Evolutionary conservation across 208 protist genomes (phyloP).

Genomic region (Kentomonas sorsogonicus): DNA sequence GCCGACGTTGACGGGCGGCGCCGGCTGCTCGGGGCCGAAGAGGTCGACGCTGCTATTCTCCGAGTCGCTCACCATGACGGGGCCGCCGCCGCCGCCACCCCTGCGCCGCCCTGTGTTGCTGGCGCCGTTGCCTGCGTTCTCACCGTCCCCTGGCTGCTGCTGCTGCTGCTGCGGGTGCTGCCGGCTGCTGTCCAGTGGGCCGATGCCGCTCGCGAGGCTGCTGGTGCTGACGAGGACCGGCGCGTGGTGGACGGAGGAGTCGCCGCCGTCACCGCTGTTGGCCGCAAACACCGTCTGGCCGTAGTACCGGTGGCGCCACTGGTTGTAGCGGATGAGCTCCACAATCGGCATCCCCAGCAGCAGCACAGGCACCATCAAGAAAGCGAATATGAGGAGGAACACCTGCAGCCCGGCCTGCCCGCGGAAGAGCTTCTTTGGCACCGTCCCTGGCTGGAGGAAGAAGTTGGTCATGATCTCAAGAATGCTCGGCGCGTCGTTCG

Average conservation of each 20-base stretch:
- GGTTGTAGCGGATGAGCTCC: conserved; percentile 18
- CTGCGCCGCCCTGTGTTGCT: too few relatives aligned
- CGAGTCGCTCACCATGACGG: too few relatives aligned
- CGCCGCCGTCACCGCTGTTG: not conserved
- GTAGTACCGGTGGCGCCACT: too few relatives aligned
- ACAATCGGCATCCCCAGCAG: conserved; percentile 81
- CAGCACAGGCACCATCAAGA: conserved; percentile 85
- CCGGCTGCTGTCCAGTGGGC: too few relatives aligned
- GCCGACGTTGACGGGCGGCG: conserved; percentile 11
- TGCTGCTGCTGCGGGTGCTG: too few relatives aligned
- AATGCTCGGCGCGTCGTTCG: conserved; percentile 65
- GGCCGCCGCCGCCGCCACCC: too few relatives aligned
- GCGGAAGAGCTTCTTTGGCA: conserved; percentile 28
- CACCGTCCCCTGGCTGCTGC: too few relatives aligned
- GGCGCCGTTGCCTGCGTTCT: too few relatives aligned
- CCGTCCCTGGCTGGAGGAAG: conserved; percentile 72
- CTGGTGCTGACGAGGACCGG: too few relatives aligned
- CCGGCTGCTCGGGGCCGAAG: too few relatives aligned
- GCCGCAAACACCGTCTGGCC: not conserved
- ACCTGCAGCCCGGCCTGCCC: conserved; percentile 65
- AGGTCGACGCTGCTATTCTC: too few relatives aligned
- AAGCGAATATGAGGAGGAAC: conserved; percentile 62
- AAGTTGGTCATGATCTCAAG: conserved; percentile 93
- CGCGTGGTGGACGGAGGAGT: not conserved
- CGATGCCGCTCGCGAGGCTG: too few relatives aligned